These are phyloP conservation scores for Aspergillus spinulosporus DNA, from an alignment of 2,329 filamentous ascomycete genomes.

Conservation along the genomic window DNA sequence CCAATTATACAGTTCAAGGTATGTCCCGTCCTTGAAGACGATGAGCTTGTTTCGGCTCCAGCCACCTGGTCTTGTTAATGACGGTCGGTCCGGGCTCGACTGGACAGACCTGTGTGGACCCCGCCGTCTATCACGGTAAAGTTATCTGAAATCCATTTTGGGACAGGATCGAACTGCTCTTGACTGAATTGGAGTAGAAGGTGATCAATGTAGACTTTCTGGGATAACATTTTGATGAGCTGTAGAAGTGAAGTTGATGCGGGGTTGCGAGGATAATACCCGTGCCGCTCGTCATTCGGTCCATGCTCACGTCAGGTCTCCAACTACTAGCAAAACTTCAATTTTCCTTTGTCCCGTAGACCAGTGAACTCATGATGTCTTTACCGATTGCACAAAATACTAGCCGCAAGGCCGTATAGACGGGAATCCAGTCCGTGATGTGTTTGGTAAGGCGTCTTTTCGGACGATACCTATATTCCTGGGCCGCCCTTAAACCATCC, in stretches of 20 bases:
- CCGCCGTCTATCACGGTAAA: constrained; percentile 19
- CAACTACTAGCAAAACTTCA: neutral
- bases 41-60: constrained; percentile 18
- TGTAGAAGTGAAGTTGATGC: neutral
- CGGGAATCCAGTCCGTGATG: neutral
- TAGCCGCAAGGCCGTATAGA: neutral
- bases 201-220: constrained; percentile 17
- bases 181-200: constrained; percentile 15
- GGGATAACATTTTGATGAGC: constrained; percentile 6
- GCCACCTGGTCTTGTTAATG: constrained; percentile 8
- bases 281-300: neutral
- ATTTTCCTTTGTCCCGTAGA: neutral
- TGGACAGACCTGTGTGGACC: constrained; percentile 7
- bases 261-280: neutral
- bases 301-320: neutral
- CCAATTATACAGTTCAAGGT: constrained; percentile 18
- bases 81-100: neutral
- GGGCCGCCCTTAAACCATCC: neutral
- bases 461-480: neutral
- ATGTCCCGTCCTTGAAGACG: constrained; percentile 16
- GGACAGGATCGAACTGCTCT: constrained; percentile 11
- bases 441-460: constrained; percentile 3
- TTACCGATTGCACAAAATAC: neutral
- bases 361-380: neutral
- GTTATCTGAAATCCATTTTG: constrained; percentile 14